These are phyloP conservation scores for Polyrhizophydium stewartii DNA, from an alignment of 371 early-diverging fungal genomes.

Conservation along the genomic window DNA sequence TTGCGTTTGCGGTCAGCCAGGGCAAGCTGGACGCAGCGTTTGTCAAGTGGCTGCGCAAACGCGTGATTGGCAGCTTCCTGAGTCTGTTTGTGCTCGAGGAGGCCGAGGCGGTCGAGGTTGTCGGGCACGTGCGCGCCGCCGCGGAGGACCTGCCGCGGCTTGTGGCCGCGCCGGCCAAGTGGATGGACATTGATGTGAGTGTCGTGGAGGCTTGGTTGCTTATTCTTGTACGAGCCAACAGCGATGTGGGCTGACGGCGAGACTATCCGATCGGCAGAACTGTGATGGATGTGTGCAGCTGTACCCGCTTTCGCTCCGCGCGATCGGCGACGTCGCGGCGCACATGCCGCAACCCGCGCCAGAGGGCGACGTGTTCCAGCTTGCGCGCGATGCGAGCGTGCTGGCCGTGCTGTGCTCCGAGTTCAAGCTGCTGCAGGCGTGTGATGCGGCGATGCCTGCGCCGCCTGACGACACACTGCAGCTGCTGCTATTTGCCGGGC, in stretches of 20 bases:
- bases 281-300: not conserved
- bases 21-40: not conserved
- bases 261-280: not conserved
- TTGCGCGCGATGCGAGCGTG: no score
- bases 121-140: not conserved
- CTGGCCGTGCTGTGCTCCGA: not conserved
- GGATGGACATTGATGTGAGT: slow-evolving; percentile 4
- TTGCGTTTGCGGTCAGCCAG: not conserved
- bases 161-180: not conserved
- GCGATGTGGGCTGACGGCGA: not conserved
- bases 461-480: not conserved
- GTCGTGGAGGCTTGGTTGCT: no score
- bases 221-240: no score
- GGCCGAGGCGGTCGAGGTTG: not conserved
- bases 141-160: not conserved
- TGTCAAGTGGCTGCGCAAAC: slow-evolving; percentile 4
- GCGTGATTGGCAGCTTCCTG: not conserved
- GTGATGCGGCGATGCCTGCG: not conserved
- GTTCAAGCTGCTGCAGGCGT: slow-evolving; percentile 2
- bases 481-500: not conserved
- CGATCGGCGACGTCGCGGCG: not conserved
- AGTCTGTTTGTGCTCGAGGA: not conserved
- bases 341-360: not conserved
- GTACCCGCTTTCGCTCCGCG: not conserved
- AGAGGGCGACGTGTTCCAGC: no score